Conservation (phyloP, 345 rosid genomes). For the Abelmoschus esculentus region DNA sequence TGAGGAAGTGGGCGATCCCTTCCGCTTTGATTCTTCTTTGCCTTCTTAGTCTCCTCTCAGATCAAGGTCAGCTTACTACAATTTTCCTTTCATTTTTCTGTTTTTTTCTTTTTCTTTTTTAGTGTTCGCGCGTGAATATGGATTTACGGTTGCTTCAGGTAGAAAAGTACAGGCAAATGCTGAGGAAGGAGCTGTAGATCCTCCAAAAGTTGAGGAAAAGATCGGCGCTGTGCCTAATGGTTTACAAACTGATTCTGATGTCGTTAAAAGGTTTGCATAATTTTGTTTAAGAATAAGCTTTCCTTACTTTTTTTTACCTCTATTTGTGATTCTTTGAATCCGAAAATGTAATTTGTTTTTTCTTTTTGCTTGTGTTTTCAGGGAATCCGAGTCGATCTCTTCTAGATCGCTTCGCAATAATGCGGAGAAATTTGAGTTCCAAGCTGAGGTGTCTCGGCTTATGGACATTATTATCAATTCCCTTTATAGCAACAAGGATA, state of each 20-base stretch:
- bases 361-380: slow-evolving; percentile 14
- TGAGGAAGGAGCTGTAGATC: slow-evolving; percentile 59
- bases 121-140: slow-evolving; percentile 3
- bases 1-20: slow-evolving; percentile 91
- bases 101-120: background rate
- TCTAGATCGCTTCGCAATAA: slow-evolving; percentile 65
- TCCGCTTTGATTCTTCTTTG: slow-evolving; percentile 66
- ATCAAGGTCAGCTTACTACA: slow-evolving; percentile 54
- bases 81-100: background rate
- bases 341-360: background rate
- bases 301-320: background rate
- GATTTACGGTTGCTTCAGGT: slow-evolving; percentile 39
- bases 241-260: slow-evolving; percentile 87
- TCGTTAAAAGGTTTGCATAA: slow-evolving; percentile 55
- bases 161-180: slow-evolving; percentile 78
- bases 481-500: slow-evolving; percentile 95
- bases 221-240: slow-evolving; percentile 89
- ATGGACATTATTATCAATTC: slow-evolving; percentile 97
- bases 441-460: slow-evolving; percentile 97
- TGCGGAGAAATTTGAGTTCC: slow-evolving; percentile 96
- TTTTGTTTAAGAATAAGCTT: background rate
- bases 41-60: slow-evolving; percentile 59
- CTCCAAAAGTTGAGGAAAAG: slow-evolving; percentile 91
- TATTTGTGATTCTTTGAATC: background rate
- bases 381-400: slow-evolving; percentile 94